phyloP scores from a whole-genome alignment of 306 rosid genomes.

The Castanea mollissima region DNA sequence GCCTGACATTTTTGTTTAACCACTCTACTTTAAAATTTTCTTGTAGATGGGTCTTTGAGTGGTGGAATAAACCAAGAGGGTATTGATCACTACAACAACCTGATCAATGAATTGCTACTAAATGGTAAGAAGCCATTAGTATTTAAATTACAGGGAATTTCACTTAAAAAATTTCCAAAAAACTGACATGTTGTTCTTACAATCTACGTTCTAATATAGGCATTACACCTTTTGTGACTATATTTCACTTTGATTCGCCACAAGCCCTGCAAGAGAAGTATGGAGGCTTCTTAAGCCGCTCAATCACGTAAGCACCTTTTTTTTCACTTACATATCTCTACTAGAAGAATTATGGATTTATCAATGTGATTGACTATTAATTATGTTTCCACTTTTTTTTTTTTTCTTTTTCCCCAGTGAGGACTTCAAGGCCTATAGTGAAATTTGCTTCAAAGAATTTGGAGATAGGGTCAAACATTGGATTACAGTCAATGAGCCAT shows the following conservation, averaged over 20 bases:
- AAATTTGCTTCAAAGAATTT: constrained; percentile 29
- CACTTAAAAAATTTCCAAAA: no score
- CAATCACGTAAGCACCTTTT: constrained; percentile 31
- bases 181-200: not conserved
- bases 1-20: not conserved
- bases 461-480: constrained; percentile 50
- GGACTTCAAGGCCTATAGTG: constrained; percentile 33
- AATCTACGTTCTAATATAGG: constrained; percentile 6
- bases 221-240: constrained; percentile 28
- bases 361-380: not conserved
- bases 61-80: constrained; percentile 20
- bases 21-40: no score
- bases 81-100: constrained; percentile 11
- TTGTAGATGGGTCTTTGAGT: constrained; percentile 11
- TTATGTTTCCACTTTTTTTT: not conserved
- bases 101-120: constrained; percentile 9
- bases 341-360: no score
- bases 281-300: constrained; percentile 23
- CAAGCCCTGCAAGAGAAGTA: not conserved
- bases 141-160: not conserved
- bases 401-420: constrained; percentile 20
- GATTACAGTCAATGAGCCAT: constrained; percentile 42
- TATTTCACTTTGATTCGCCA: constrained; percentile 30
- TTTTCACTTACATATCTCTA: no score
- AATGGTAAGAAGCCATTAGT: not conserved